Percentiles rank a stretch among this genome's conserved stretches.
phyloP scores from a whole-genome alignment of 139 green algal genomes.

The Volvox africanus region DNA sequence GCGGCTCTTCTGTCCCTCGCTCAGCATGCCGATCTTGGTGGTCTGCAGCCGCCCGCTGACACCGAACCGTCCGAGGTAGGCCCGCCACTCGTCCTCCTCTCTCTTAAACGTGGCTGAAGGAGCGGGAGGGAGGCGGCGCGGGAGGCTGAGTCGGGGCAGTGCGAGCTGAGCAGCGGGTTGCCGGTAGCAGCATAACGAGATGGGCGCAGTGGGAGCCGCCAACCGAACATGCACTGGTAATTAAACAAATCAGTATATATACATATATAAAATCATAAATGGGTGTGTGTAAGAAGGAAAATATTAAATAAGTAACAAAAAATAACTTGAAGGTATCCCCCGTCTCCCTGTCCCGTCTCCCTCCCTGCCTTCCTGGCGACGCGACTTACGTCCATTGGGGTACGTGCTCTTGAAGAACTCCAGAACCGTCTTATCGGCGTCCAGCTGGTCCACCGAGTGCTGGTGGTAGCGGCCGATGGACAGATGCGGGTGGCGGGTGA shows the following conservation, averaged over 20 bases:
- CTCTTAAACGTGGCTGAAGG: slow-evolving; percentile 60
- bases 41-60: slow-evolving; percentile 81
- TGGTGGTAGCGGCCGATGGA: slow-evolving; percentile 84
- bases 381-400: slow-evolving; percentile 58
- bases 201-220: too few species aligned
- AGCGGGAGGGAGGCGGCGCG: slow-evolving; percentile 37
- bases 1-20: slow-evolving; percentile 92
- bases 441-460: slow-evolving; percentile 67
- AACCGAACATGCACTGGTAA: too few species aligned
- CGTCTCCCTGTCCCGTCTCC: background rate
- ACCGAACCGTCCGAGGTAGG: slow-evolving; percentile 80
- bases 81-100: slow-evolving; percentile 78
- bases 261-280: too few species aligned
- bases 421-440: slow-evolving; percentile 69
- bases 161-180: too few species aligned
- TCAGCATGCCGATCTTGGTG: slow-evolving; percentile 81
- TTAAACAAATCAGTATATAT: too few species aligned
- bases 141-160: too few species aligned
- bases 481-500: slow-evolving; percentile 80
- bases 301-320: too few species aligned
- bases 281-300: too few species aligned
- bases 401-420: slow-evolving; percentile 76
- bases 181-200: too few species aligned
- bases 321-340: too few species aligned
- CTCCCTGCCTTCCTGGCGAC: too few species aligned